Base-by-base conservation (phyloP, 305 asterid genomes). In the Ajuga reptans region DNA sequence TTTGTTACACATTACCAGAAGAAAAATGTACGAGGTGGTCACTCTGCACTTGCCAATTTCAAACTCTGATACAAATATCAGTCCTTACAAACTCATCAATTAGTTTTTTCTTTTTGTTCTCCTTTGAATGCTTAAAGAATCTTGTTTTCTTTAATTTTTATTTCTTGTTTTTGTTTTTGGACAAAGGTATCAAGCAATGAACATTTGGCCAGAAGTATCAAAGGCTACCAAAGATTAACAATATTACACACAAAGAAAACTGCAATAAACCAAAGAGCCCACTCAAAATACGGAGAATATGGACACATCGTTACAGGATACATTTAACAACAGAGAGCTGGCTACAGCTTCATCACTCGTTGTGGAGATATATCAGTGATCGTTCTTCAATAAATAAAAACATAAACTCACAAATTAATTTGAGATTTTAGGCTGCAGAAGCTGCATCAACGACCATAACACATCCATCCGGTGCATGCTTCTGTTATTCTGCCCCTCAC, bases 381-480 rank as follows among this genome's bases (percentile, higher is more conserved):
- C 3, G 11, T 47, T 49, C 8, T 46, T 31, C 16, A 46, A 21
- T 27, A 2, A 46, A 21, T 27, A 2, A n/a, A 15, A 11, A 36
- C 60, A 59, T 11, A 46, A 10, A 1, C 34, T 52, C 27, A 4
- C 43, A 27, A 42, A 65, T 71, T 69, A 79, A 58, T 41, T 43
- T 8, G 79, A 69, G 21, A 75, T 54, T 75, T 85, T 76, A 16
- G 97, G 88, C 64, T 88, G 97, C 81, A 90, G 73, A 66, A 88
- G 81, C 84, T 92, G 97, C 95, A 92, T 83, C 51, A 92, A 79
- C 21, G 95, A 87, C 98, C 97, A 92, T 53, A 92, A 65, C 21
- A 92, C 80, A 79, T 92, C 98, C 98, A 92, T 88, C 64, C 98
- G 86, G 69, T 90, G 98, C 86, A 88, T 68, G 83, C 81, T 85